A percentile compares a stretch with the other conserved stretches of the same genome.
Evolutionary conservation across 495 filamentous ascomycete genomes (phyloP).

Genomic region (Rostrohypoxylon terebratum): DNA sequence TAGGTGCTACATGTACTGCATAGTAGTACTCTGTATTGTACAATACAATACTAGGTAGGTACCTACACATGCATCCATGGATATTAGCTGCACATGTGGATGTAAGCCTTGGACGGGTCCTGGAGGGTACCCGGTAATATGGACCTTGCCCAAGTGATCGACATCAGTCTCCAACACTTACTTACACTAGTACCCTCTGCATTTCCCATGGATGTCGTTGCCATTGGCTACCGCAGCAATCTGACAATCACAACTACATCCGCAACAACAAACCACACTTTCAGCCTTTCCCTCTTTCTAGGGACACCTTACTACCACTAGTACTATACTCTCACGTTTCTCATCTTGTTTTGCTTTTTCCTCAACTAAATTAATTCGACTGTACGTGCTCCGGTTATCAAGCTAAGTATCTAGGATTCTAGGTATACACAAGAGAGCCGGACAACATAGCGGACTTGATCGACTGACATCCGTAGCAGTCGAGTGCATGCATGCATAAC

Average conservation of each 20-base stretch:
- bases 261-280: not conserved
- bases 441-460: not conserved
- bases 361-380: not conserved
- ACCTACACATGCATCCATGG: too few species aligned
- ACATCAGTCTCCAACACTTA: not conserved
- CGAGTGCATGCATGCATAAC: not conserved
- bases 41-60: too few species aligned
- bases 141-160: too few species aligned
- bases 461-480: too few species aligned
- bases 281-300: not conserved
- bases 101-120: too few species aligned
- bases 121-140: too few species aligned
- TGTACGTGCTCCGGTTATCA: too few species aligned
- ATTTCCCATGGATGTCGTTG: not conserved
- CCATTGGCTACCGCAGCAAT: not conserved
- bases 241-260: not conserved
- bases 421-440: not conserved
- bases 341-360: not conserved
- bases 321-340: not conserved
- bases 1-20: too few species aligned
- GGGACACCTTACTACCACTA: not conserved
- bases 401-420: not conserved
- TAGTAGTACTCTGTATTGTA: too few species aligned
- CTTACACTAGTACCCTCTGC: not conserved
- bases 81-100: too few species aligned